Evolutionary conservation across 2,329 filamentous ascomycete species (phyloP).

Genomic region (Pseudogymnoascus pannorum): DNA sequence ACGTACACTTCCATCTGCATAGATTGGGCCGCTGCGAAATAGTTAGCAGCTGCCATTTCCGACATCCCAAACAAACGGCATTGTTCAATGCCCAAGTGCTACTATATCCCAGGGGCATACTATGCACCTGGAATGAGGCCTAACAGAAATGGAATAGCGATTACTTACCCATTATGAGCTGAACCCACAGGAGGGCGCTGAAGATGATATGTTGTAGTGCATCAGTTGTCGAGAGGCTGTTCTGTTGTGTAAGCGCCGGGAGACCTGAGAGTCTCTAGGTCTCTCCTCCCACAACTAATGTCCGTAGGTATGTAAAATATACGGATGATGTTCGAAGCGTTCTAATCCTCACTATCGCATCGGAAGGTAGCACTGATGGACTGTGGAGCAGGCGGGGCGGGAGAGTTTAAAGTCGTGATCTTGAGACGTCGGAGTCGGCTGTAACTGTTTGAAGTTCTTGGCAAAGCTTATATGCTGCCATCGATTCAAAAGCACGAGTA

Average conservation of each 20-base stretch:
- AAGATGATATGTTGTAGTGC: neutral
- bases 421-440: neutral
- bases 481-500: neutral
- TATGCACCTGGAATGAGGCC: neutral
- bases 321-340: neutral
- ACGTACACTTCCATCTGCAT: slow-evolving; percentile 25
- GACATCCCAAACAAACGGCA: neutral
- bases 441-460: neutral
- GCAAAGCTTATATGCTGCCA: neutral
- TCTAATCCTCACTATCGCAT: neutral
- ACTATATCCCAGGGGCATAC: neutral
- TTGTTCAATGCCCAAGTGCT: neutral
- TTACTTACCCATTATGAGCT: slow-evolving; percentile 9
- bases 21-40: neutral
- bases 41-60: neutral
- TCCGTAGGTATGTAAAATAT: neutral
- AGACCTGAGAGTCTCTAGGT: neutral
- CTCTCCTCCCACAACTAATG: neutral
- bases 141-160: neutral
- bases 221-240: neutral
- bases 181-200: neutral
- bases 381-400: slow-evolving; percentile 5
- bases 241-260: neutral
- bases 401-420: neutral
- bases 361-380: neutral